Conservation (phyloP, 2,329 filamentous ascomycete species). For the Sclerotinia sclerotiorum region DNA sequence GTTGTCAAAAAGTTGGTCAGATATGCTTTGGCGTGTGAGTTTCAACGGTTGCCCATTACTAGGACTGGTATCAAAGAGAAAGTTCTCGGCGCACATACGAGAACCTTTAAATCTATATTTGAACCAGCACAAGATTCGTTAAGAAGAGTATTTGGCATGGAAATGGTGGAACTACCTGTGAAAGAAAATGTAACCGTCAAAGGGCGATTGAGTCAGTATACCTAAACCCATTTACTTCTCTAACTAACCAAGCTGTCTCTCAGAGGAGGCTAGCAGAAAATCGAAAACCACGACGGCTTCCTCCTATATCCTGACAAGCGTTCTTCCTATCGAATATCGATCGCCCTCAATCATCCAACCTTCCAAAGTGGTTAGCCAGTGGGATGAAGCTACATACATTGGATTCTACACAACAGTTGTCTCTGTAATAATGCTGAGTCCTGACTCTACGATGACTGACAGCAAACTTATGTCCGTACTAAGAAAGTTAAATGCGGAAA, state of each 20-base stretch:
- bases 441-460: constrained; percentile 70
- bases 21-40: constrained; percentile 66
- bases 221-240: background rate
- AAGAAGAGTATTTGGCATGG: constrained; percentile 80
- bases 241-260: constrained; percentile 6
- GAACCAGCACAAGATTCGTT: constrained; percentile 72
- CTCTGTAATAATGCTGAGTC: constrained; percentile 69
- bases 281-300: constrained; percentile 55
- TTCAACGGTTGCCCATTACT: constrained; percentile 58
- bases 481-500: constrained; percentile 70
- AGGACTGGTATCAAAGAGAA: constrained; percentile 64
- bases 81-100: constrained; percentile 50
- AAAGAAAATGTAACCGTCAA: constrained; percentile 79
- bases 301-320: constrained; percentile 76
- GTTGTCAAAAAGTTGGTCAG: constrained; percentile 67
- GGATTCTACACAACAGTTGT: constrained; percentile 81
- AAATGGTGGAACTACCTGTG: constrained; percentile 78
- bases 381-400: constrained; percentile 75
- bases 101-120: constrained; percentile 76
- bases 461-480: constrained; percentile 77
- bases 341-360: constrained; percentile 66
- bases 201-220: constrained; percentile 66
- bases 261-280: constrained; percentile 41
- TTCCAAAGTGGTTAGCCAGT: constrained; percentile 61
- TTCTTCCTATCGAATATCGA: constrained; percentile 67